phyloP scores from a whole-genome alignment of 441 rosid genomes.

The Metrosideros polymorpha region DNA sequence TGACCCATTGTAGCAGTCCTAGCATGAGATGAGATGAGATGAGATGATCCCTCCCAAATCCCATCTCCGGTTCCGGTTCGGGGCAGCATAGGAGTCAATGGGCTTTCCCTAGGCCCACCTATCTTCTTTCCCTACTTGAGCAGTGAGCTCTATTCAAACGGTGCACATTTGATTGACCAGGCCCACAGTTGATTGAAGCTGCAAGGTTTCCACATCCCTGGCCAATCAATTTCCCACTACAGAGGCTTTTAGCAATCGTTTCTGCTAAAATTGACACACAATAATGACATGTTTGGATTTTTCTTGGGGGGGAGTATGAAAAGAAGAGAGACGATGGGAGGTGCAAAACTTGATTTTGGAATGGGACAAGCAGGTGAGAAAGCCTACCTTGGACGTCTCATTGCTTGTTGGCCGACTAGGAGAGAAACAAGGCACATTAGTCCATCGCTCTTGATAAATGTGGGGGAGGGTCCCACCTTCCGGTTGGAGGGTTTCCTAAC shows the following conservation, averaged over 20 bases:
- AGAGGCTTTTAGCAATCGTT: not conserved
- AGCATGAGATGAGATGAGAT: not conserved
- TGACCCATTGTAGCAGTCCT: not conserved
- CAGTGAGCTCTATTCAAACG: not conserved
- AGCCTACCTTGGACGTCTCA: conserved; percentile 23
- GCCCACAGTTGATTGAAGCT: not conserved
- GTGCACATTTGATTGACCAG: not conserved
- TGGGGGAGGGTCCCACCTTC: not conserved
- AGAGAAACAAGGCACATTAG: not conserved
- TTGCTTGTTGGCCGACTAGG: conserved; percentile 53
- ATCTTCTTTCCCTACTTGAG: not conserved
- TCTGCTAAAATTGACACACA: not conserved
- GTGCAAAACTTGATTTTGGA: not conserved
- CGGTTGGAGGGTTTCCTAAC: not conserved
- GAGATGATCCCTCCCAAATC: not conserved
- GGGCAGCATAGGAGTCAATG: not conserved
- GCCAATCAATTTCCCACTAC: not conserved
- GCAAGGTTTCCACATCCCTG: not conserved
- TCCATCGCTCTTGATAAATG: not conserved
- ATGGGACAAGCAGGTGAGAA: not conserved
- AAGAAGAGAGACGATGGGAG: not conserved
- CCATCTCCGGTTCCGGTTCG: not conserved
- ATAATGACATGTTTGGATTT: not conserved
- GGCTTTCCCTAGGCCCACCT: not conserved
- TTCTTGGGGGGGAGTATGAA: not conserved